Evolutionary conservation across 2,329 filamentous ascomycete species (phyloP).

Genomic region (Septoria petroselini): DNA sequence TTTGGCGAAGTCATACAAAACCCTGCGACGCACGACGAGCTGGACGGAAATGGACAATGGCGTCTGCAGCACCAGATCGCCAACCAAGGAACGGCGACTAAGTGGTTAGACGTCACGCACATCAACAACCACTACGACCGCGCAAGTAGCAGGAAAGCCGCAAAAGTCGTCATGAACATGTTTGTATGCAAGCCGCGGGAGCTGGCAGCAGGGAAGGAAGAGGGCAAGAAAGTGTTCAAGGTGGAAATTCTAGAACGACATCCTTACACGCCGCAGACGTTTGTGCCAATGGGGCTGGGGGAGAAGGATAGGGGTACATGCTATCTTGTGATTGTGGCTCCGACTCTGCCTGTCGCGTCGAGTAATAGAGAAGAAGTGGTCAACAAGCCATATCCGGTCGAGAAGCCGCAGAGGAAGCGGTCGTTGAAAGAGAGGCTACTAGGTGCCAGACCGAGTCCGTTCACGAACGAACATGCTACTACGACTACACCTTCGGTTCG

Average conservation of each 20-base stretch:
- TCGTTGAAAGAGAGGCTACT: conserved; percentile 43
- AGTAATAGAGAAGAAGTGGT: conserved; percentile 1
- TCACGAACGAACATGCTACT: conserved; percentile 51
- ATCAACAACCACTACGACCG: conserved; percentile 68
- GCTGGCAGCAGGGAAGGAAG: conserved; percentile 39
- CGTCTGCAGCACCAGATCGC: conserved; percentile 54
- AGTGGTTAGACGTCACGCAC: conserved; percentile 76
- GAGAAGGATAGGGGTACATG: conserved; percentile 46
- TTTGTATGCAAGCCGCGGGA: conserved; percentile 75
- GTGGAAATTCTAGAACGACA: conserved; percentile 81
- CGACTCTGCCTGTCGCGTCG: conserved; percentile 56
- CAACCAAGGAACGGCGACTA: conserved; percentile 87
- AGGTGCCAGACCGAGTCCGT: conserved; percentile 42
- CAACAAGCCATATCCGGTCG: conserved; percentile 39
- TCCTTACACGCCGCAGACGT: conserved; percentile 91
- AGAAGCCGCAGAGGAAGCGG: conserved; percentile 38
- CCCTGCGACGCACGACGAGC: conserved; percentile 49
- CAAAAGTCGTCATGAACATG: conserved; percentile 72
- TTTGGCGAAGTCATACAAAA: conserved; percentile 84
- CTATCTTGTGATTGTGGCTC: conserved; percentile 88
- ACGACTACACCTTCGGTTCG: conserved; percentile 26
- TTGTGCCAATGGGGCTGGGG: conserved; percentile 68
- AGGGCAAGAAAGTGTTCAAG: conserved; percentile 51
- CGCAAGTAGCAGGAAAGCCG: conserved; percentile 57
- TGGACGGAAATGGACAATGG: conserved; percentile 17